Base-by-base conservation (phyloP, 164 flowering plant genomes). In the Malania oleifera region DNA sequence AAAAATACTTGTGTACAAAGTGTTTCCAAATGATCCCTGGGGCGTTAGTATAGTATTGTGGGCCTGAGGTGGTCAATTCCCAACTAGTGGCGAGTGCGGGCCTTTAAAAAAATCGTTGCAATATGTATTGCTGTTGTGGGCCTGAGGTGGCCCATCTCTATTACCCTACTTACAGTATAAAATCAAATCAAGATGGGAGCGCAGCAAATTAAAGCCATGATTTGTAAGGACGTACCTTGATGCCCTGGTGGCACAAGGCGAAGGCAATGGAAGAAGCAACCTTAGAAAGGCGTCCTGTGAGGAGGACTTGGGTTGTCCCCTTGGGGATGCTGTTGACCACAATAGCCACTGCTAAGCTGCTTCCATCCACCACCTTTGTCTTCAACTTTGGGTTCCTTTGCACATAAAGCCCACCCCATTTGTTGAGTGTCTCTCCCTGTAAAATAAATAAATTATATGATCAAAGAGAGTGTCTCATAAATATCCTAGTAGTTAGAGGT, bases 391-490 rank as follows among this genome's bases (percentile, higher is more conserved):
- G 86, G 51, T 77, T 34, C 68, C 57, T 81, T 25, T 69, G 61
- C 2, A 87, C 24, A 56, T 76, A 87, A 5, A 82, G 47, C 59
- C 82, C 86, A 1, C 93, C 97, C 58, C 75, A 67, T 40, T 54
- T 54, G 44, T 87, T 91, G 17, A 91, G 65, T 31, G 77, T 75
- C 53, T 90, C 86, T 0, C 80, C 72, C 91, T 86, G 74, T 20
- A 27, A 24, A 64, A 24, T 4, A 14, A 57, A 56, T 19, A 26
- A 54, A n/a, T 11, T 34, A 34, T 10, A 5, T 12, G n/a, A n/a
- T n/a, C n/a, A n/a, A n/a, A n/a, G n/a, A n/a, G n/a, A n/a, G n/a
- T n/a, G n/a, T n/a, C n/a, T n/a, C n/a, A n/a, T n/a, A n/a, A n/a
- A n/a, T n/a, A n/a, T n/a, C n/a, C n/a, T n/a, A n/a, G n/a, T n/a